These are phyloP conservation scores for Malus hybrid DNA, from an alignment of 331 rosid genomes.

Conservation along the genomic window DNA sequence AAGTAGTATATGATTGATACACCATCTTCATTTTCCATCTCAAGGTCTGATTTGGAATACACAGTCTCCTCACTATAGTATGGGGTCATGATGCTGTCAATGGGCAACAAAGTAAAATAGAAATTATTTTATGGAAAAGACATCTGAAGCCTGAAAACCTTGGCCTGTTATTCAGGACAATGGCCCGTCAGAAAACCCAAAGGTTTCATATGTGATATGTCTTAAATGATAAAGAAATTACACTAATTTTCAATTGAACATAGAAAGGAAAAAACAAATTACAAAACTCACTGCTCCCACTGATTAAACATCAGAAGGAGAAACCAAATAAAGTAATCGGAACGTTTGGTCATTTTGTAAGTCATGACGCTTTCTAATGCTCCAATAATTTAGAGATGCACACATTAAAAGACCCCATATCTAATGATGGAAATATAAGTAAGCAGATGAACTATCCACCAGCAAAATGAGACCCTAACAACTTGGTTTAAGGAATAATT, in stretches of 20 bases:
- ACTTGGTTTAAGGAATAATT: not conserved
- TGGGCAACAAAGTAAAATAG: constrained; percentile 8
- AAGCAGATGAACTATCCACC: not conserved
- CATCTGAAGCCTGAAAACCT: not conserved
- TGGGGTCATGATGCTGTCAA: constrained; percentile 87
- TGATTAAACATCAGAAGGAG: not conserved
- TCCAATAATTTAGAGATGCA: not conserved
- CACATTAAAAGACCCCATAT: not conserved
- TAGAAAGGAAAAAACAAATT: not conserved
- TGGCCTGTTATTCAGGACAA: not conserved
- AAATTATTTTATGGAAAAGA: not conserved
- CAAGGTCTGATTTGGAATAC: constrained; percentile 82
- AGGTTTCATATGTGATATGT: not conserved
- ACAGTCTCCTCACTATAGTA: constrained; percentile 96
- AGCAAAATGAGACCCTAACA: not conserved
- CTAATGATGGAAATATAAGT: not conserved
- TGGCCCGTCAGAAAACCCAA: not conserved
- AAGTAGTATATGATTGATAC: constrained; percentile 82
- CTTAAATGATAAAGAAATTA: not conserved
- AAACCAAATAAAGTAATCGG: not conserved
- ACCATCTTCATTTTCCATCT: constrained; percentile 94
- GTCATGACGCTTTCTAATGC: not conserved
- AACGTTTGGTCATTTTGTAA: not conserved
- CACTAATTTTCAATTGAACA: not conserved
- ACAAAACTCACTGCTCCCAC: not conserved